Evolutionary conservation across 2,329 filamentous ascomycete genomes (phyloP).

Genomic region (Penicillium sp.): DNA sequence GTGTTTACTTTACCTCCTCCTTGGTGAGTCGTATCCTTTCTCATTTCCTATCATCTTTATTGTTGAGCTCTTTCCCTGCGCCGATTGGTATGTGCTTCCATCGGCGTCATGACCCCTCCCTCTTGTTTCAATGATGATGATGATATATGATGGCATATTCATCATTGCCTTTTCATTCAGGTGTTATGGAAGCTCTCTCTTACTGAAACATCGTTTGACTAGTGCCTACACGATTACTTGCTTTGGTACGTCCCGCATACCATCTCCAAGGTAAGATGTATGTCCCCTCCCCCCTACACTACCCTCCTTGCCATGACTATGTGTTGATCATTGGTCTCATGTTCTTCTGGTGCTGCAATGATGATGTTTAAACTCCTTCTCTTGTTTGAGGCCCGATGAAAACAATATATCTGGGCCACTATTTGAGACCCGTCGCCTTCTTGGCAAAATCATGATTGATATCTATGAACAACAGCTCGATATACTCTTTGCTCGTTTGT

Average conservation of each 20-base stretch:
- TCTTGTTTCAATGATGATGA: not conserved
- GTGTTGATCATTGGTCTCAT: not conserved
- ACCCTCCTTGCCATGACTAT: not conserved
- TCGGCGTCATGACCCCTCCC: not conserved
- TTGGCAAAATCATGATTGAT: not conserved
- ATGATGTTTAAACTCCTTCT: not conserved
- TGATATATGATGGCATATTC: no score
- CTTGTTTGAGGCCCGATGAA: not conserved
- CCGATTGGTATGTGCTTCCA: not conserved
- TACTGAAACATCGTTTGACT: not conserved
- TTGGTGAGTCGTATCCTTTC: not conserved
- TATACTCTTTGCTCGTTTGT: not conserved
- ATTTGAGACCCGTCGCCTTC: not conserved
- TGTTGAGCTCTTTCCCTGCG: not conserved
- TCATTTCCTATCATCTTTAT: no score
- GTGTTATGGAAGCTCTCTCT: not conserved
- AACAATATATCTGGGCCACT: not conserved
- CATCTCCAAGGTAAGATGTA: not conserved
- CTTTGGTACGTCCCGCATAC: not conserved
- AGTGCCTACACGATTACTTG: not conserved
- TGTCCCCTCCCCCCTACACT: not conserved
- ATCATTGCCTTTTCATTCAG: not conserved
- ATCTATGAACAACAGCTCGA: not conserved
- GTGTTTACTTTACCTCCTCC: no score
- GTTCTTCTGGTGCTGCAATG: not conserved